Percentiles rank a stretch among this genome's conserved stretches.
phyloP scores from a whole-genome alignment of 495 filamentous ascomycete species.

The Chaetomidium leptoderma region DNA sequence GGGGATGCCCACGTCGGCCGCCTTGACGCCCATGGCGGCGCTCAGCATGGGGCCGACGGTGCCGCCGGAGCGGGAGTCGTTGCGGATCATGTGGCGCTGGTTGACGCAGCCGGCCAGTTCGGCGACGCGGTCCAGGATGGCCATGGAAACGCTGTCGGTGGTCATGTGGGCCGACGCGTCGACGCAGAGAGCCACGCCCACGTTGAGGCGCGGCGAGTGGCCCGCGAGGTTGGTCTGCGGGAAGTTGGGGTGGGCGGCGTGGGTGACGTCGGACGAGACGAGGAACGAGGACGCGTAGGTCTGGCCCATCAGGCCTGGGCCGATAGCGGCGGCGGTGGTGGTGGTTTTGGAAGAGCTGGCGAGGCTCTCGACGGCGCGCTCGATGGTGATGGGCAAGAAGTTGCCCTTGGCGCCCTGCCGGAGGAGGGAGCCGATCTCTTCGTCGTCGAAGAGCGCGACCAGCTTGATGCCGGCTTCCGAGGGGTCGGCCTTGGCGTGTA shows the following conservation, averaged over 20 bases:
- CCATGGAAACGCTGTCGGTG: constrained; percentile 75
- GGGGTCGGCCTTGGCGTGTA: constrained; percentile 56
- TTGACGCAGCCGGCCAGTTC: constrained; percentile 62
- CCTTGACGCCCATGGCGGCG: constrained; percentile 71
- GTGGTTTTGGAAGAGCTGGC: constrained; percentile 17
- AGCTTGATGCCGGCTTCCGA: constrained; percentile 66
- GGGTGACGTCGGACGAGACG: constrained; percentile 86
- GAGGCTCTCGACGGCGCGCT: constrained; percentile 74
- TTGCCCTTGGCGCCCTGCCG: constrained; percentile 88
- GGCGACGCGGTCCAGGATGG: constrained; percentile 69
- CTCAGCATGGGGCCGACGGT: constrained; percentile 95
- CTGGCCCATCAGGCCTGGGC: constrained; percentile 66
- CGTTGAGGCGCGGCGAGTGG: constrained; percentile 85
- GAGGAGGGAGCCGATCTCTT: constrained; percentile 87
- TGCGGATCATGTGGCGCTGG: constrained; percentile 93
- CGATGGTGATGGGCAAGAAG: constrained; percentile 73
- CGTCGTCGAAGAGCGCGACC: constrained; percentile 89
- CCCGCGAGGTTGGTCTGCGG: constrained; percentile 70
- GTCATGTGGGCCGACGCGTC: constrained; percentile 93
- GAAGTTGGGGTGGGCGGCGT: constrained; percentile 96
- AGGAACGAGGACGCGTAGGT: constrained; percentile 93
- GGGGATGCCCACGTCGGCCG: constrained; percentile 85
- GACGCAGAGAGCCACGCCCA: constrained; percentile 76
- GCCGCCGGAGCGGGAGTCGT: constrained; percentile 80
- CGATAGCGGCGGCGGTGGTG: constrained; percentile 38